Conservation (phyloP, 2,329 filamentous ascomycete species). For the Colletotrichum kahawae region DNA sequence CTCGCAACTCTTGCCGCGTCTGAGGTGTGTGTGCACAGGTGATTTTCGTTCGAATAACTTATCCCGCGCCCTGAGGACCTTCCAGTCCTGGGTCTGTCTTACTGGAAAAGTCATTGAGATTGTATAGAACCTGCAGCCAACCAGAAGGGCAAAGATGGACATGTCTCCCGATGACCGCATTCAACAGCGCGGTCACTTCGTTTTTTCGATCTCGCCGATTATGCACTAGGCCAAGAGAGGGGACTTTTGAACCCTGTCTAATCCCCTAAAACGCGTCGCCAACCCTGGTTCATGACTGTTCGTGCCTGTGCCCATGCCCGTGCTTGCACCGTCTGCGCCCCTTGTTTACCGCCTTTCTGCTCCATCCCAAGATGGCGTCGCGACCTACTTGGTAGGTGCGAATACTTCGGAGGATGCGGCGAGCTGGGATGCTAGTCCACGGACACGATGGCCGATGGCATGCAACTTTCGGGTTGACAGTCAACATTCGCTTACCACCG, state of each 20-base stretch:
- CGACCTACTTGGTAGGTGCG: background rate
- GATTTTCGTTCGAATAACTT: background rate
- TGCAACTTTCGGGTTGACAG: background rate
- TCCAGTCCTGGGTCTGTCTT: background rate
- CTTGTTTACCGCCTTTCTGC: background rate
- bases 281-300: background rate
- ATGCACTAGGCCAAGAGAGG: background rate
- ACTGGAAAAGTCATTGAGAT: background rate
- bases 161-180: background rate
- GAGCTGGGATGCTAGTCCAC: background rate
- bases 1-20: background rate
- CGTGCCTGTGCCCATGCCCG: background rate
- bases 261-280: background rate
- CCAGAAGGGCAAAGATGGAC: background rate
- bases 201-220: background rate
- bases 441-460: background rate
- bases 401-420: background rate
- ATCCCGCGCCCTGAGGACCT: background rate
- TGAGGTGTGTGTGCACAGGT: background rate
- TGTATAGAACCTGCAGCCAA: background rate
- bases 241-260: background rate
- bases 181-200: background rate
- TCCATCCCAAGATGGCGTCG: background rate
- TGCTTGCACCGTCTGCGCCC: background rate
- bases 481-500: background rate